Evolutionary conservation across 768 basidiomycete genomes (phyloP), one percentile per base, ranked within the genome.

Genomic region (Boletus rufocinnamomeus): DNA sequence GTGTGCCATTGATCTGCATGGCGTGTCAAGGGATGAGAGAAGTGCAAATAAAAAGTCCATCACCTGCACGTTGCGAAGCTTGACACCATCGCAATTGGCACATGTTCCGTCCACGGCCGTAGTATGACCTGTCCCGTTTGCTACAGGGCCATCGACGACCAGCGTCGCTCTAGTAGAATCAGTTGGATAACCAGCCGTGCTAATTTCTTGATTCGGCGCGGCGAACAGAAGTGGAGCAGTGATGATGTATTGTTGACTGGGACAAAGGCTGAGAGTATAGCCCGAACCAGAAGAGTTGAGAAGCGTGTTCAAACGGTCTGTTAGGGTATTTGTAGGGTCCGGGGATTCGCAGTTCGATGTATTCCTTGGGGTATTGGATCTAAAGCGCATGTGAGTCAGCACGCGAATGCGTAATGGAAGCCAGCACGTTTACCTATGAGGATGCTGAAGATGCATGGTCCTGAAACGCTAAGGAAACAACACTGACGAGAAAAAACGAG

Each of bases 161-260:
- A 95, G 79, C 4, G 79, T 83, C 6, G 93, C 93, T 58, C 93
- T 80, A 11, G 79, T 76, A 53, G 80, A 75, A 23, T 80, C 89
- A 0, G 79, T 83, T 0, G 93, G 93, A 60, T 92, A 89, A 17
- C 89, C 90, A 7, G 78, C 64, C 0, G 93, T 95, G 63, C 84
- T 89, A 48, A 95, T 93, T 73, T 94, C 93, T 72, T 95, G 87
- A 63, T 86, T 77, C 0, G 82, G 77, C 13, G 84, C 81, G 0
- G 84, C 77, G 64, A 91, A 92, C 34, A 80, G 72, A 50, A 95
- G 78, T 1, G 89, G 86, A 3, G 83, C 80, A 53, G 82, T 79
- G 59, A 93, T 82, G 60, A 80, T 58, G 67, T 95, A 94, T 49
- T 80, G 74, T 53, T 79, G 71, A 32, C 75, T 73, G 2, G 84